Evolutionary conservation across 345 rosid species (phyloP), one percentile per base, ranked within the genome.

Genomic region (Rhodamnia argentea): DNA sequence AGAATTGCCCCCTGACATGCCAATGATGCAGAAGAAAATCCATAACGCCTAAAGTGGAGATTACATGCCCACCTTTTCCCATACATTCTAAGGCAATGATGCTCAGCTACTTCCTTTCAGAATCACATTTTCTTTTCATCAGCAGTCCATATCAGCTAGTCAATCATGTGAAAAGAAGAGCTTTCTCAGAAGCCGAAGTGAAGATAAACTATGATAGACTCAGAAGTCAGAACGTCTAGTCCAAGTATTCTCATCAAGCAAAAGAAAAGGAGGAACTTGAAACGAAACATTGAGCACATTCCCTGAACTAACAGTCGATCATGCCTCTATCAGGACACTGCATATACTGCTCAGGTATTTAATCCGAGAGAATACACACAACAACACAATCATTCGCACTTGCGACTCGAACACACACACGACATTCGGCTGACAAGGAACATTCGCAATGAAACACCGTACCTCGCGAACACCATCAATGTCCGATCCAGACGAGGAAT

Each of bases 401-500:
- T 0, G 75, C 75, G 32, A 14, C 75, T 62, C 75, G 11, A 29
- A 7, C 0, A 1, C 18, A 62, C 42, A 7, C 7, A 29, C 42
- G 15, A 29, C 23, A 37, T 62, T 62, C 75, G 42, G 44, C 78
- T 18, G 5, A 37, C 78, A 18, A 0, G 78, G 18, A 9, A 70
- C 78, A 2, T 52, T 50, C 55, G 29, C 13, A 22, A 2, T 13
- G 50, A 37, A 5, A 70, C 47, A 85, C 83, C 42, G 14, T 51
- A 70, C 59, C 27, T 84, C 51, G 76, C 70, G 52, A n/a, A 20
- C 64, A 29, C 52, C 44, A 10, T n/a, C 55, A 51, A 40, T 47
- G 26, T 70, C 89, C 14, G 90, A 82, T 88, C 82, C 88, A 85
- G 88, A 76, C 27, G 87, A 24, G 27, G 92, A 56, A 22, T 84